Conservation (phyloP, 140 eudicot genomes). For the Oenanthe javanica region DNA sequence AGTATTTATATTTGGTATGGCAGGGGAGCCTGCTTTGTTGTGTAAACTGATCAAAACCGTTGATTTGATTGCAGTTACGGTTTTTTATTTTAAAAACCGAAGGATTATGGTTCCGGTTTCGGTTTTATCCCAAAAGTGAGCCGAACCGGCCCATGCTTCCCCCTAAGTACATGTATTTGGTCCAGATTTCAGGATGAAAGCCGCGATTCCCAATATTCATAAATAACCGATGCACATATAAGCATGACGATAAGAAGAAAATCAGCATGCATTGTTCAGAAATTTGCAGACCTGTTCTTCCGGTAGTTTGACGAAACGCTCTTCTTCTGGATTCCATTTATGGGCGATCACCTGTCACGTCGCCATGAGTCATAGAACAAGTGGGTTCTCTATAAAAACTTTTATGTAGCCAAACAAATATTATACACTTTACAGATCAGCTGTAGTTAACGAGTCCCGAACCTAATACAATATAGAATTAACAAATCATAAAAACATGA, state of each 20-base stretch:
- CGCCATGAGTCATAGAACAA: not conserved
- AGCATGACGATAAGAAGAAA: not conserved
- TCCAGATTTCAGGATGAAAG: not conserved
- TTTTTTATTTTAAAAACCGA: too few relatives aligned
- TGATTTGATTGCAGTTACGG: too few relatives aligned
- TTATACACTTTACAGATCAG: not conserved
- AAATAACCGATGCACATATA: not conserved
- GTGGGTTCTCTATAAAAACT: not conserved
- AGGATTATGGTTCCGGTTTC: too few relatives aligned
- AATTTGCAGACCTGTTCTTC: constrained; percentile 57
- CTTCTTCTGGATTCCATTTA: constrained; percentile 74
- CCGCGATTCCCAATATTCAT: not conserved
- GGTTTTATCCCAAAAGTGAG: too few relatives aligned
- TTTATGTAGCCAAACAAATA: not conserved
- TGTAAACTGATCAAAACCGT: too few relatives aligned
- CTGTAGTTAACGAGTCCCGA: not conserved
- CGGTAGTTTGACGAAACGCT: constrained; percentile 52
- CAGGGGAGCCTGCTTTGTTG: too few relatives aligned
- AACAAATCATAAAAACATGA: not conserved
- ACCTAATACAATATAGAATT: not conserved
- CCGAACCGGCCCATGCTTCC: too few relatives aligned
- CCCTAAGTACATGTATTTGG: not conserved
- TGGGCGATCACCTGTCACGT: constrained; percentile 53
- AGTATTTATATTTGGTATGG: too few relatives aligned
- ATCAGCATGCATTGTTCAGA: not conserved